Conservation (phyloP, 768 basidiomycete species). For the Pleurotus sapidus region DNA sequence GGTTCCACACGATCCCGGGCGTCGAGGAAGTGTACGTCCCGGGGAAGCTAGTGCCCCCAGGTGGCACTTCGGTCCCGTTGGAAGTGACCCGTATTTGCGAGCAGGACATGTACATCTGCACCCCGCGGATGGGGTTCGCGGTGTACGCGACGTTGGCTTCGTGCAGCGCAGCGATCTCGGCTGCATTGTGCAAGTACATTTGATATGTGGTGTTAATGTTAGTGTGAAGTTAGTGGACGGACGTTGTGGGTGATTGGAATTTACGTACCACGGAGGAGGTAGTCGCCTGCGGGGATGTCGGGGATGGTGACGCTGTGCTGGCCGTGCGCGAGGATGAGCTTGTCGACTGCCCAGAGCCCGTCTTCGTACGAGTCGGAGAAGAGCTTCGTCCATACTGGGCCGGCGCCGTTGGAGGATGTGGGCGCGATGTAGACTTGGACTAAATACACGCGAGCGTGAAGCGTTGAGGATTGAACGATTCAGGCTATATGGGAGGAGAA, state of each 20-base stretch:
- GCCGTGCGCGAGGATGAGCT: slow-evolving; percentile 25
- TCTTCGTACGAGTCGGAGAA: slow-evolving; percentile 22
- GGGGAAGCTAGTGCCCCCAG: slow-evolving; percentile 26
- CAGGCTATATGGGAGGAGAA: background rate
- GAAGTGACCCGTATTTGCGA: slow-evolving; percentile 41
- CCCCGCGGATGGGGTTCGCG: slow-evolving; percentile 34
- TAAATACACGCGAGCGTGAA: slow-evolving; percentile 1
- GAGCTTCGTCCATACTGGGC: slow-evolving; percentile 31
- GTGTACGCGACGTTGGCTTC: slow-evolving; percentile 28
- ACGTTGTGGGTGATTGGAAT: background rate
- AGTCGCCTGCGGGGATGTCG: slow-evolving; percentile 29
- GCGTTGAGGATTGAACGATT: background rate
- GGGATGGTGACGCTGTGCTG: slow-evolving; percentile 31
- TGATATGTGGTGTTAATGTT: too few species aligned
- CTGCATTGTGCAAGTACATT: slow-evolving; percentile 11
- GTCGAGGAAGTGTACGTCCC: slow-evolving; percentile 27
- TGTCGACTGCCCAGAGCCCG: slow-evolving; percentile 28
- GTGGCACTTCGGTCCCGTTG: slow-evolving; percentile 20
- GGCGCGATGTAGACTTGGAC: slow-evolving; percentile 31
- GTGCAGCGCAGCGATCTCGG: slow-evolving; percentile 32
- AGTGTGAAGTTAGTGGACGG: too few species aligned
- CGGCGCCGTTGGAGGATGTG: slow-evolving; percentile 24
- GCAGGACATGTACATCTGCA: slow-evolving; percentile 49
- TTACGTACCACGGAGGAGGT: slow-evolving; percentile 28
- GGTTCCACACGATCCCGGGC: slow-evolving; percentile 30